These are phyloP conservation scores for Saturnispora sekii DNA, from an alignment of 805 yeast species.

Conservation along the genomic window DNA sequence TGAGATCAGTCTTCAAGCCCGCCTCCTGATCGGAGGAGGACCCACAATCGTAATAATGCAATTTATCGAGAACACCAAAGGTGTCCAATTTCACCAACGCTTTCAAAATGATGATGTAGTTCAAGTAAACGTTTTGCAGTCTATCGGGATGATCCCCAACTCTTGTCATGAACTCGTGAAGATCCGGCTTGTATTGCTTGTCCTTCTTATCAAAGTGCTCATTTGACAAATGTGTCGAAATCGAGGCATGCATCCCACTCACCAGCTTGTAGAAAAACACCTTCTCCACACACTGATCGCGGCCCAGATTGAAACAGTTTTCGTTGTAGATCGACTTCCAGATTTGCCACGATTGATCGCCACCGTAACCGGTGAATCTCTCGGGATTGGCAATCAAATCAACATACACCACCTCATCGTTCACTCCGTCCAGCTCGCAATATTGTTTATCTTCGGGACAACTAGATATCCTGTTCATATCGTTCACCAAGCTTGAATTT, in stretches of 20 bases:
- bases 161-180: constrained; percentile 72
- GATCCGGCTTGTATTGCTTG: constrained; percentile 77
- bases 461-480: constrained; percentile 18
- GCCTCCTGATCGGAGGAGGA: constrained; percentile 23
- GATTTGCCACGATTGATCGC: constrained; percentile 81
- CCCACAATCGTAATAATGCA: constrained; percentile 22
- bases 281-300: constrained; percentile 69
- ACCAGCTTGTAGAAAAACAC: constrained; percentile 77
- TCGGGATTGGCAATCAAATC: constrained; percentile 87
- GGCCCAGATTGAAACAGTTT: constrained; percentile 55
- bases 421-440: constrained; percentile 52
- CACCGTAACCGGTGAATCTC: constrained; percentile 93
- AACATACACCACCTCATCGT: constrained; percentile 69
- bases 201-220: constrained; percentile 64
- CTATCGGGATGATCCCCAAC: constrained; percentile 90
- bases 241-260: constrained; percentile 92
- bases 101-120: constrained; percentile 79
- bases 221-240: constrained; percentile 84
- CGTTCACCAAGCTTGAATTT: constrained; percentile 27
- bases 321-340: constrained; percentile 92
- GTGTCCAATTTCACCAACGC: constrained; percentile 54
- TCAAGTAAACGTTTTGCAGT: constrained; percentile 80
- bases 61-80: constrained; percentile 21
- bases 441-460: constrained; percentile 35
- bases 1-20: constrained; percentile 21